Percentiles rank a stretch among this genome's conserved stretches.
Conservation (phyloP, 2,329 filamentous ascomycete genomes). For the Nemania serpens region DNA sequence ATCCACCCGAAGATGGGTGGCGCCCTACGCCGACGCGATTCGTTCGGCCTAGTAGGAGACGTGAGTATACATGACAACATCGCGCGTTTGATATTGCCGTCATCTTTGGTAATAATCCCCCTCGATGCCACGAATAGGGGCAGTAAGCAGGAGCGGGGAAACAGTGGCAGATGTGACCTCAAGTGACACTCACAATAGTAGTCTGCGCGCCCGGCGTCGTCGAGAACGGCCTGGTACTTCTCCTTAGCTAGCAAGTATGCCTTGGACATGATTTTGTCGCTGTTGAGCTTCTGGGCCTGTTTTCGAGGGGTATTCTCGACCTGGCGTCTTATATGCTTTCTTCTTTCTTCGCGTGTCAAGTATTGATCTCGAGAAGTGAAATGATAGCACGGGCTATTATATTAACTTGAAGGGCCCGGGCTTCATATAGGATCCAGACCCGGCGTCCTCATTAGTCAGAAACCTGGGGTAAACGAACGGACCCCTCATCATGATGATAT, state of each 20-base stretch:
- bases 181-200: slow-evolving; percentile 36
- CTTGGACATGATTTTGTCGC: slow-evolving; percentile 37
- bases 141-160: too few relatives aligned
- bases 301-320: background rate
- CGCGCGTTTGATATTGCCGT: background rate
- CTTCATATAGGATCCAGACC: slow-evolving; percentile 25
- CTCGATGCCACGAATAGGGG: background rate
- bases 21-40: slow-evolving; percentile 38
- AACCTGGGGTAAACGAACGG: slow-evolving; percentile 3
- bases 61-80: slow-evolving; percentile 9
- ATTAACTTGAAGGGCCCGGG: background rate
- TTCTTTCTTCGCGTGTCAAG: slow-evolving; percentile 3
- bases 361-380: background rate
- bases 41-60: slow-evolving; percentile 35
- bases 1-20: slow-evolving; percentile 37
- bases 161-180: background rate
- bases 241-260: slow-evolving; percentile 40
- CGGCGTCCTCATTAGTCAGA: slow-evolving; percentile 27
- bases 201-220: slow-evolving; percentile 41
- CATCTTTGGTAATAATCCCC: background rate
- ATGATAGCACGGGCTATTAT: background rate
- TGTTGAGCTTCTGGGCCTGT: background rate
- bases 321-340: background rate
- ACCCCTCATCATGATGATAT: slow-evolving; percentile 41
- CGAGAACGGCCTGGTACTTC: slow-evolving; percentile 42